phyloP scores from a whole-genome alignment of 1,139 yeast species.

The Blastobotrys aristatus region DNA sequence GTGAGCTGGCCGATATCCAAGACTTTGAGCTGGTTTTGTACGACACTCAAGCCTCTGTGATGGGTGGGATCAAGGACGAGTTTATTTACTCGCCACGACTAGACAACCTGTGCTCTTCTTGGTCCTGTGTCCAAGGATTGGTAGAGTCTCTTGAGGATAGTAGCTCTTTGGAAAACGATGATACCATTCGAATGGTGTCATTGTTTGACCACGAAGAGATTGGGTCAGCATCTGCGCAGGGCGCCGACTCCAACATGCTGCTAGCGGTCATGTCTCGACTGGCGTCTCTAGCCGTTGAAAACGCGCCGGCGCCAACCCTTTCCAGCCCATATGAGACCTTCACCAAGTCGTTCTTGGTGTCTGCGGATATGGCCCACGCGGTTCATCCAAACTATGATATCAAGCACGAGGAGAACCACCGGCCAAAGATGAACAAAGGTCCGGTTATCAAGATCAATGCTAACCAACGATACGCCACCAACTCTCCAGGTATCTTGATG shows the following conservation, averaged over 20 bases:
- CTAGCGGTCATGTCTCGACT: slow-evolving; percentile 72
- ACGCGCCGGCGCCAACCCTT: slow-evolving; percentile 31
- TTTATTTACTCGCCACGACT: slow-evolving; percentile 90
- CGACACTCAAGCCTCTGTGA: slow-evolving; percentile 74
- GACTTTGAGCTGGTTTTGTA: slow-evolving; percentile 88
- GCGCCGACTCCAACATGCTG: slow-evolving; percentile 88
- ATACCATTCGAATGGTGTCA: slow-evolving; percentile 65
- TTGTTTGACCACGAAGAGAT: slow-evolving; percentile 94
- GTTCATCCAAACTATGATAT: slow-evolving; percentile 86
- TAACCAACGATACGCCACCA: slow-evolving; percentile 91
- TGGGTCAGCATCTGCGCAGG: slow-evolving; percentile 92
- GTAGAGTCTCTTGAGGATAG: slow-evolving; percentile 45
- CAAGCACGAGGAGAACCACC: slow-evolving; percentile 70
- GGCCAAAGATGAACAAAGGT: slow-evolving; percentile 78
- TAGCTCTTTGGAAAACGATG: slow-evolving; percentile 40
- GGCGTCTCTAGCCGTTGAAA: slow-evolving; percentile 44
- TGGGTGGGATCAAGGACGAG: slow-evolving; percentile 89
- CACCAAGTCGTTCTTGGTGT: slow-evolving; percentile 79
- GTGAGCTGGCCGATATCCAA: slow-evolving; percentile 51
- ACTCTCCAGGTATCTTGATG: slow-evolving; percentile 81
- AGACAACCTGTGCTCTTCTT: slow-evolving; percentile 87
- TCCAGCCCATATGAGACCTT: slow-evolving; percentile 52
- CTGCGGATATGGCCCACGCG: slow-evolving; percentile 97
- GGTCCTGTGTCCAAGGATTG: slow-evolving; percentile 68
- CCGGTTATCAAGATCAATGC: slow-evolving; percentile 94